Base-by-base conservation (phyloP, 176 grass and related monocot genomes). In the Phoenix dactylifera region DNA sequence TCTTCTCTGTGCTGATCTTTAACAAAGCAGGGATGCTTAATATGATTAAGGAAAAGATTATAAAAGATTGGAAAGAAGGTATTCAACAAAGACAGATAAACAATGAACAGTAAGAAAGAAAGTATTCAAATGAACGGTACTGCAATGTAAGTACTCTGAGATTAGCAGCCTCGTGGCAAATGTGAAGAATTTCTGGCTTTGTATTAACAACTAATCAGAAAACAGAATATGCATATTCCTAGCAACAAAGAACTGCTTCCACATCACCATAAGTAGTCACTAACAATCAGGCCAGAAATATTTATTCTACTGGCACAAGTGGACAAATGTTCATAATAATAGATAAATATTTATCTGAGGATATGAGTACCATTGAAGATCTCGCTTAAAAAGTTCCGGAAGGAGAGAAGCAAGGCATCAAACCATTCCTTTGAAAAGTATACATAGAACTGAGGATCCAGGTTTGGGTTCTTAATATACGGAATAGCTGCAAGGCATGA, bases 351-450 rank as follows among this genome's bases (percentile, higher is more conserved):
- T 22, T 14, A 44, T 44, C 35, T 14, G 10, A 96, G 92, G 86
- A 96, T 96, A 96, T 96, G 80, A 88, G 70, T 90, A 48, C 74
- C 87, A 88, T 80, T 96, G 83, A 96, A 96, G 58, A 85, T 74
- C 73, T 86, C 86, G 1, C 87, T 96, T 69, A 96, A 73, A 57
- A 90, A 96, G 63, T 96, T 96, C 19, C 75, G 76, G 63, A 96
- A 90, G 48, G 87, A 90, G 19, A 79, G 78, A 90, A 77, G 44
- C 83, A 96, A 75, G 54, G 83, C 77, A 57, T 96, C 83, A 30
- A 68, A 70, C 87, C 92, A 90, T 72, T 96, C 92, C 78, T 96
- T 96, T 55, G 92, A 96, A 72, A 90, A 96, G 80, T 96, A 96
- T 24, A 88, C 79, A 58, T 77, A 80, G 65, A 96, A 96, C 49